Conservation (phyloP, 805 yeast genomes). For the Wickerhamiella azymoides region DNA sequence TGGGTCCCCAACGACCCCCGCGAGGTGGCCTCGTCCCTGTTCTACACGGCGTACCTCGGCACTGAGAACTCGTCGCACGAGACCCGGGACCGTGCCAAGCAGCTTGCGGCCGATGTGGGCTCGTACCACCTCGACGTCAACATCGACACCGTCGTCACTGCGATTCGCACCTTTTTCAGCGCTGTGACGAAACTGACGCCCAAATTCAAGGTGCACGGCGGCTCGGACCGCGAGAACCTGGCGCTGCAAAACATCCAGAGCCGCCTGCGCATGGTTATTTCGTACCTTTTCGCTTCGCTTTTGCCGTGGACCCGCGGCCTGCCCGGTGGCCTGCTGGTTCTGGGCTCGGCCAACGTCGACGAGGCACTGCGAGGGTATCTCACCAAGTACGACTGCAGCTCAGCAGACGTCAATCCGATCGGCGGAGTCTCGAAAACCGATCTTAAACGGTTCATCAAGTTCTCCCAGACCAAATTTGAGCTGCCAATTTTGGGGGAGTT, state of each 20-base stretch:
- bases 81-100: conserved; percentile 70
- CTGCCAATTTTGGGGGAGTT: conserved; percentile 69
- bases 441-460: conserved; percentile 68
- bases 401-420: conserved; percentile 95
- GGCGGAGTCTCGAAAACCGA: conserved; percentile 98
- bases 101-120: conserved; percentile 61
- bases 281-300: conserved; percentile 85
- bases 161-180: conserved; percentile 65
- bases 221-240: conserved; percentile 76
- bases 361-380: conserved; percentile 91
- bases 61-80: conserved; percentile 83
- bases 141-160: conserved; percentile 70
- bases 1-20: conserved; percentile 65
- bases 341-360: conserved; percentile 95
- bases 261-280: conserved; percentile 83
- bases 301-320: conserved; percentile 86
- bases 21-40: conserved; percentile 61
- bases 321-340: conserved; percentile 69
- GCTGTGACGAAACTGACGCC: conserved; percentile 86
- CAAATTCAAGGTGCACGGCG: conserved; percentile 83
- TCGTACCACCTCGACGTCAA: conserved; percentile 84
- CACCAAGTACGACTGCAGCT: conserved; percentile 93
- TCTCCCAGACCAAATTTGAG: conserved; percentile 55
- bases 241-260: conserved; percentile 97
- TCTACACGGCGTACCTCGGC: conserved; percentile 93